Percentiles rank a stretch among this genome's conserved stretches.
phyloP scores from a whole-genome alignment of 1,284 basidiomycete genomes.

The Malassezia brasiliensis region DNA sequence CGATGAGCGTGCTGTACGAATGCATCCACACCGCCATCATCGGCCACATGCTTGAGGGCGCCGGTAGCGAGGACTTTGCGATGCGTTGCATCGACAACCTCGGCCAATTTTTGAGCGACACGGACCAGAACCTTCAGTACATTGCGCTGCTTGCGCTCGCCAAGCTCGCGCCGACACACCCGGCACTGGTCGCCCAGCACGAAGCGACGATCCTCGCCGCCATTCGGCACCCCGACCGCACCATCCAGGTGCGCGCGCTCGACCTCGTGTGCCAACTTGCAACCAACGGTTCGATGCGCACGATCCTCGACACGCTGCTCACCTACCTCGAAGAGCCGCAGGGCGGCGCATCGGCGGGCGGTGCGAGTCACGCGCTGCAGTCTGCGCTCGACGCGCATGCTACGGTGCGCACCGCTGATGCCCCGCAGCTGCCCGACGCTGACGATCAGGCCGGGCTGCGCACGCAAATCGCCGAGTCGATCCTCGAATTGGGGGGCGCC shows the following conservation, averaged over 20 bases:
- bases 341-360: not conserved
- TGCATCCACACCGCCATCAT: slow-evolving; percentile 97
- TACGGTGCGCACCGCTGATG: not conserved
- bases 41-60: slow-evolving; percentile 70
- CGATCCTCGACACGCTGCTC: slow-evolving; percentile 75
- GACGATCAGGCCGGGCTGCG: slow-evolving; percentile 61
- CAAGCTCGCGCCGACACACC: slow-evolving; percentile 87
- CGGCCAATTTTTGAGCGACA: slow-evolving; percentile 77
- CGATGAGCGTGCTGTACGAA: slow-evolving; percentile 91
- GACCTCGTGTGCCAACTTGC: slow-evolving; percentile 91
- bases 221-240: slow-evolving; percentile 84
- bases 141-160: slow-evolving; percentile 88
- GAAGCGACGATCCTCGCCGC: slow-evolving; percentile 83
- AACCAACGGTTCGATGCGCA: slow-evolving; percentile 66
- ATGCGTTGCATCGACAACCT: slow-evolving; percentile 84
- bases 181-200: slow-evolving; percentile 80
- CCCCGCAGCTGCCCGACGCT: slow-evolving; percentile 36
- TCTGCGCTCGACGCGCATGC: not conserved
- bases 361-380: slow-evolving; percentile 40
- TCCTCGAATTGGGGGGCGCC: slow-evolving; percentile 70
- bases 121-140: slow-evolving; percentile 90
- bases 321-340: slow-evolving; percentile 60
- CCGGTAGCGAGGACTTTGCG: slow-evolving; percentile 60
- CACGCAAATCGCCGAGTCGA: slow-evolving; percentile 65
- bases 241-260: slow-evolving; percentile 85